Conservation (phyloP, 805 yeast species). For the Yarrowia yakushimensis region DNA sequence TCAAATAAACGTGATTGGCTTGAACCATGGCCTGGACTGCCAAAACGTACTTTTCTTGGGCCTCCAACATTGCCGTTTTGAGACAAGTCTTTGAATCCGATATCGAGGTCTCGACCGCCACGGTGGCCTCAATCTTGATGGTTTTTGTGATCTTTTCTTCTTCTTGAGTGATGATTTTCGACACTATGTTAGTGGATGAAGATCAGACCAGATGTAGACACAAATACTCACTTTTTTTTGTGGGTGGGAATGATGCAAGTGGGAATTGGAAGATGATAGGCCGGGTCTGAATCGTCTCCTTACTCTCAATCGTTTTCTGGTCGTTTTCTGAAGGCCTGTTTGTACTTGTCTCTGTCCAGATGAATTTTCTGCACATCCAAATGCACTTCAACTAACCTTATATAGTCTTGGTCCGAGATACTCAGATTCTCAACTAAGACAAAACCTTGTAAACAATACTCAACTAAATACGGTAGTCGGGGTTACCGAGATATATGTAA, state of each 20-base stretch:
- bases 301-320: too few relatives aligned
- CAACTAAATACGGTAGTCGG: neutral
- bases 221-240: neutral
- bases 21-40: conserved; percentile 1
- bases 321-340: neutral
- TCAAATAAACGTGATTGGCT: neutral
- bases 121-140: neutral
- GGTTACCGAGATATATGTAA: neutral
- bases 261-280: too few relatives aligned
- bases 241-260: too few relatives aligned
- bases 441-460: neutral
- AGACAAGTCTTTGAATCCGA: neutral
- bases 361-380: conserved; percentile 3
- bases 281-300: too few relatives aligned
- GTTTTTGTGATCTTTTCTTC: neutral
- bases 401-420: neutral
- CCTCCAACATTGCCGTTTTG: neutral
- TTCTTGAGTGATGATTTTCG: neutral
- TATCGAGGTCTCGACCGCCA: neutral
- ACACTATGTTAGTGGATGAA: neutral
- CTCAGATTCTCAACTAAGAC: neutral
- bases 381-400: neutral
- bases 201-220: too few relatives aligned
- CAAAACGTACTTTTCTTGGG: neutral
- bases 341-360: neutral